Percentiles rank a stretch among this genome's conserved stretches.
Conservation (phyloP, 177 flowering plant genomes). For the Vitis hybrid region DNA sequence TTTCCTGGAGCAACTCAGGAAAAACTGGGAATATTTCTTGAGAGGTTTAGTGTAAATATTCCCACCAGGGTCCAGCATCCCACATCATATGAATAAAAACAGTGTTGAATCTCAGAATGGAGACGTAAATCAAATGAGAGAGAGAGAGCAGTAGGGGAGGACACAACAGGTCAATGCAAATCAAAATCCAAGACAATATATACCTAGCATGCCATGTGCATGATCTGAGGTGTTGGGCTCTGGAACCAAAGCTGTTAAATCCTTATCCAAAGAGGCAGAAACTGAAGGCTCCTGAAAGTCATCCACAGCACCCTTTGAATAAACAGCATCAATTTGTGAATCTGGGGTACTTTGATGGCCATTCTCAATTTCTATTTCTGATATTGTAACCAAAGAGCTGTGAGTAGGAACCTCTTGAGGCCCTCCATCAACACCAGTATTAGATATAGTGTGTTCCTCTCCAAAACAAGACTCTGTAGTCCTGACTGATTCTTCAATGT, state of each 20-base stretch:
- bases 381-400: constrained; percentile 27
- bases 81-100: too few relatives aligned
- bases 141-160: background rate
- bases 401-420: constrained; percentile 30
- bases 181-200: constrained; percentile 6
- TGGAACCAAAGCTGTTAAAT: constrained; percentile 21
- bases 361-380: constrained; percentile 45
- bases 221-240: constrained; percentile 31
- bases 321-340: constrained; percentile 28
- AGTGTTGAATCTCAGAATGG: too few relatives aligned
- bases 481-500: constrained; percentile 25
- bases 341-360: constrained; percentile 27
- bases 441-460: constrained; percentile 25
- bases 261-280: constrained; percentile 25
- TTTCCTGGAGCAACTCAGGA: too few relatives aligned
- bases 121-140: too few relatives aligned
- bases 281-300: constrained; percentile 34
- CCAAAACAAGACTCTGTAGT: constrained; percentile 24
- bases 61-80: too few relatives aligned
- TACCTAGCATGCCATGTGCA: constrained; percentile 48
- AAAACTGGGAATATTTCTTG: too few relatives aligned
- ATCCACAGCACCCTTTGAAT: constrained; percentile 28
- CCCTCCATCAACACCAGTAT: constrained; percentile 17
- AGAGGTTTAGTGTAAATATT: too few relatives aligned
- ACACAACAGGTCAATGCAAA: background rate